Conservation (phyloP, 768 basidiomycete species). For the Chlorophyllum brunneum region DNA sequence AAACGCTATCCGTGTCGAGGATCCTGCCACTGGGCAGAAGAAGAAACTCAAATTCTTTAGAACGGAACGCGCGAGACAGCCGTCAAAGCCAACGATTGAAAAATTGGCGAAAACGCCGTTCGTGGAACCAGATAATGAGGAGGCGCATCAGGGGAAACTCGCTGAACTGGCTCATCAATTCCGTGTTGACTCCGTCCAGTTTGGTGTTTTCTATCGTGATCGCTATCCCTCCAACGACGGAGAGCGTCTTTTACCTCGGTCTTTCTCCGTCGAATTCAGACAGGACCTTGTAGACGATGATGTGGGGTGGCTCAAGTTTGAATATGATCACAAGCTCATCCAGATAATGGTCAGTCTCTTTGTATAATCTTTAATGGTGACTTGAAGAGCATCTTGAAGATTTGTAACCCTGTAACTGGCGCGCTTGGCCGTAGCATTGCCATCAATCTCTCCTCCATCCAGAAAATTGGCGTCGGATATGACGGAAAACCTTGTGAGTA, state of each 20-base stretch:
- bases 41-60: constrained; percentile 35
- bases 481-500: constrained; percentile 65
- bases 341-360: constrained; percentile 47
- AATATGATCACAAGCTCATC: constrained; percentile 67
- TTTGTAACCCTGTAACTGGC: constrained; percentile 55
- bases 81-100: constrained; percentile 18
- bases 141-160: constrained; percentile 42
- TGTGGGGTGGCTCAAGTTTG: constrained; percentile 53
- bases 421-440: constrained; percentile 46
- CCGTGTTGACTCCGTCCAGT: constrained; percentile 60
- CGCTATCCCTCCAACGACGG: constrained; percentile 26
- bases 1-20: constrained; percentile 37
- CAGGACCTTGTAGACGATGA: constrained; percentile 41
- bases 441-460: constrained; percentile 55
- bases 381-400: constrained; percentile 30
- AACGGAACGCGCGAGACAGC: constrained; percentile 12
- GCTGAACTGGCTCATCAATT: constrained; percentile 41
- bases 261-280: constrained; percentile 74
- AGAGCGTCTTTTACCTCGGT: constrained; percentile 33
- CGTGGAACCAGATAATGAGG: constrained; percentile 49
- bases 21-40: constrained; percentile 14
- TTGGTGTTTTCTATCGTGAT: constrained; percentile 54
- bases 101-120: constrained; percentile 53
- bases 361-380: not conserved
- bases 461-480: constrained; percentile 55